Evolutionary conservation across 2,329 filamentous ascomycete species (phyloP).

Genomic region (Colletotrichum somersetense): DNA sequence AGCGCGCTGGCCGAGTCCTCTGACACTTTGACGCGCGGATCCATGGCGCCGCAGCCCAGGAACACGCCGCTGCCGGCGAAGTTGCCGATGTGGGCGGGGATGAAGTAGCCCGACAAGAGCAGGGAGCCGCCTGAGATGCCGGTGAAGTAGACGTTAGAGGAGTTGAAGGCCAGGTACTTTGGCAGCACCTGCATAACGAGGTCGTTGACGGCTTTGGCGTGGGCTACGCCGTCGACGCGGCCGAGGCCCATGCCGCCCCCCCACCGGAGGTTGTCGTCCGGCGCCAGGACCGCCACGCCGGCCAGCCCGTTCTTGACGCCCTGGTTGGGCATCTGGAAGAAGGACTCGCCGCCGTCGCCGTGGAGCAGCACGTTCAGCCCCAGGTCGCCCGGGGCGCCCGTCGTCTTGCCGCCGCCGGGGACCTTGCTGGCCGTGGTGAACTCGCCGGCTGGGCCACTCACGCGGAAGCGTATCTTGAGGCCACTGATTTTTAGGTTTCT

Average conservation of each 20-base stretch:
- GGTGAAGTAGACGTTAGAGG: constrained; percentile 66
- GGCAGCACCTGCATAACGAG: constrained; percentile 63
- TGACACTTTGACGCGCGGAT: constrained; percentile 65
- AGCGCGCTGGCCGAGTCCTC: constrained; percentile 56
- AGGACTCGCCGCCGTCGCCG: constrained; percentile 70
- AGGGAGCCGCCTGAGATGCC: constrained; percentile 68
- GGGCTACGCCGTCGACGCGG: constrained; percentile 66
- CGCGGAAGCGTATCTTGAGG: constrained; percentile 66
- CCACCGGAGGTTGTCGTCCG: constrained; percentile 68
- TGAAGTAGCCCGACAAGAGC: constrained; percentile 67
- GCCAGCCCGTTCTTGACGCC: constrained; percentile 63
- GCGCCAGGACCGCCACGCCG: constrained; percentile 66
- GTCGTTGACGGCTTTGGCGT: constrained; percentile 68
- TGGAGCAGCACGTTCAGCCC: constrained; percentile 70
- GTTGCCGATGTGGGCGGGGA: constrained; percentile 66
- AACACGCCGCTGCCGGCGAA: constrained; percentile 64
- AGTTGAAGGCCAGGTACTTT: constrained; percentile 66
- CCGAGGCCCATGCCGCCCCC: constrained; percentile 65
- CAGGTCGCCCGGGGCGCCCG: constrained; percentile 50
- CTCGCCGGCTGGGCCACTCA: constrained; percentile 65
- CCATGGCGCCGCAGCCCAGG: constrained; percentile 67
- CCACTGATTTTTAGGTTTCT: constrained; percentile 50
- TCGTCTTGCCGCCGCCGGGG: constrained; percentile 44
- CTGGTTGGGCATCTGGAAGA: constrained; percentile 70
- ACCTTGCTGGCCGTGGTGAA: constrained; percentile 65